A percentile compares a stretch with the other conserved stretches of the same genome.
These are phyloP conservation scores for Rosa persica DNA, from an alignment of 306 rosid genomes.

Conservation along the genomic window DNA sequence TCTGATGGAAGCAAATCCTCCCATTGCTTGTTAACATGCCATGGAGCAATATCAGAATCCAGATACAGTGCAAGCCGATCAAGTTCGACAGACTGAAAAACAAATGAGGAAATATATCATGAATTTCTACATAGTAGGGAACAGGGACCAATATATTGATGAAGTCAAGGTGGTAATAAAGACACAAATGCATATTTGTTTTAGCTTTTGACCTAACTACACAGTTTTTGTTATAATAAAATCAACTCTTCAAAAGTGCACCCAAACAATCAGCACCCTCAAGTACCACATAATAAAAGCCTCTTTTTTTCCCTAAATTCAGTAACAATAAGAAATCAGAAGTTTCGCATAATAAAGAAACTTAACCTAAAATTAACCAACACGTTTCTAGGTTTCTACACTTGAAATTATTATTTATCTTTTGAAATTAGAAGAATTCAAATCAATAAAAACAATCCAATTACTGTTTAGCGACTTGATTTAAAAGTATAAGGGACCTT, in stretches of 20 bases:
- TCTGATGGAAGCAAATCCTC: slow-evolving; percentile 87
- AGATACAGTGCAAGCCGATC: slow-evolving; percentile 84
- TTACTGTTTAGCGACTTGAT: slow-evolving; percentile 12
- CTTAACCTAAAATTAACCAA: neutral
- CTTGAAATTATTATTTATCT: neutral
- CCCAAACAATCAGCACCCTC: neutral
- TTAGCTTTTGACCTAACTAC: neutral
- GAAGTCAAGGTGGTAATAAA: neutral
- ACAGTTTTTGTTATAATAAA: neutral
- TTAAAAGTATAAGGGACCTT: slow-evolving; percentile 52
- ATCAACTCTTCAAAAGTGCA: slow-evolving; percentile 7
- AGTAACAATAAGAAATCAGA: neutral
- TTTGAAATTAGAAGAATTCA: slow-evolving; percentile 9
- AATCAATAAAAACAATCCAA: slow-evolving; percentile 1
- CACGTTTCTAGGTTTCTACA: neutral
- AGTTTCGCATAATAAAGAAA: neutral
- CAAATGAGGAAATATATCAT: slow-evolving; percentile 25
- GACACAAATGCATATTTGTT: neutral
- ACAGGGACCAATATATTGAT: slow-evolving; percentile 5
- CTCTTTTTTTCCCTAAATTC: neutral
- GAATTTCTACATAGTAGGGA: slow-evolving; percentile 15
- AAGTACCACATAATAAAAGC: neutral
- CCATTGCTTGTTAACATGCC: slow-evolving; percentile 81
- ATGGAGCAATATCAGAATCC: slow-evolving; percentile 79
- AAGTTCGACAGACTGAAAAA: slow-evolving; percentile 81